phyloP scores from a whole-genome alignment of 371 early-diverging fungal species.

The Apophysomyces trapeziformis region DNA sequence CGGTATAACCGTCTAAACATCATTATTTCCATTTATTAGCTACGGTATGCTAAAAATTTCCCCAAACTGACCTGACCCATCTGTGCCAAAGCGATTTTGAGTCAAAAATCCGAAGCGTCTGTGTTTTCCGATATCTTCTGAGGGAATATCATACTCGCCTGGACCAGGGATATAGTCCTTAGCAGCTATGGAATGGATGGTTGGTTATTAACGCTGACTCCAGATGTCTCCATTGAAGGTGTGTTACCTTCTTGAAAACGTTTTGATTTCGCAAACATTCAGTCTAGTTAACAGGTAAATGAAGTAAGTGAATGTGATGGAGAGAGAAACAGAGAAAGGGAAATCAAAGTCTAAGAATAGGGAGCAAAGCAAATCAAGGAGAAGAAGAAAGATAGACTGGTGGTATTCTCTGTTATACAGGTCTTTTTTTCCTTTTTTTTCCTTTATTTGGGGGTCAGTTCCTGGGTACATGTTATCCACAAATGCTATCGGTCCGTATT shows the following conservation, averaged over 20 bases:
- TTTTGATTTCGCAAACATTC: constrained; percentile 51
- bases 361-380: constrained; percentile 4
- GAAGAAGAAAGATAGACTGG: not conserved
- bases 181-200: constrained; percentile 15
- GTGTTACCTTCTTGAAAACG: constrained; percentile 43
- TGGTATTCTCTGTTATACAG: constrained; percentile 7
- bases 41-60: not conserved
- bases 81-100: constrained; percentile 33
- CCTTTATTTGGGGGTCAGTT: constrained; percentile 11
- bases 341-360: constrained; percentile 9
- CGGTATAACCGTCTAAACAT: not conserved
- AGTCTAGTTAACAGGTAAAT: not conserved
- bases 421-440: constrained; percentile 15
- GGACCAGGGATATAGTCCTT: constrained; percentile 51
- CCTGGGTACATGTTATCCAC: constrained; percentile 1
- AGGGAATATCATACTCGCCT: constrained; percentile 43
- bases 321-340: constrained; percentile 8
- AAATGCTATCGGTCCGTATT: constrained; percentile 12
- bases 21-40: not conserved
- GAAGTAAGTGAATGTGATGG: constrained; percentile 10
- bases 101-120: constrained; percentile 39
- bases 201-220: not conserved
- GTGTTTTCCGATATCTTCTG: constrained; percentile 27
- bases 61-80: constrained; percentile 19
- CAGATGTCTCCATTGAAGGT: not conserved